These are phyloP conservation scores for Chlorella sp. DNA, from an alignment of 139 green algal genomes.

Conservation along the genomic window DNA sequence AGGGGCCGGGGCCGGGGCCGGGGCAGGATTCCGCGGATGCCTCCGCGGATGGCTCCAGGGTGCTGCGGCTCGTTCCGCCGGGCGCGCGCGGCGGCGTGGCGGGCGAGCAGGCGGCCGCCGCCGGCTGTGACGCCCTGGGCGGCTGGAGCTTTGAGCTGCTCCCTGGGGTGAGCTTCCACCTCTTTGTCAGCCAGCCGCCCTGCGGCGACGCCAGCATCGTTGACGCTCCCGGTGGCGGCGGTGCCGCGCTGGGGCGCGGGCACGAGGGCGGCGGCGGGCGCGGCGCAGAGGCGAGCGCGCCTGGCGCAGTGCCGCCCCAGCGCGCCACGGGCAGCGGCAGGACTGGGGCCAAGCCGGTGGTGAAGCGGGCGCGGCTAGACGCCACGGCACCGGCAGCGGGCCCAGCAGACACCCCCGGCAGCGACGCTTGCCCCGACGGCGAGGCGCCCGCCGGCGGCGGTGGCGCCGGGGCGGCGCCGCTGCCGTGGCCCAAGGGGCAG, in stretches of 20 bases:
- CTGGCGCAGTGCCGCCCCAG: neutral
- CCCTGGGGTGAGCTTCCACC: slow-evolving; percentile 60
- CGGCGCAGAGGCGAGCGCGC: neutral
- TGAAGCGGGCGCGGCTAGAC: slow-evolving; percentile 20
- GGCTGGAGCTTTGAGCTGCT: slow-evolving; percentile 43
- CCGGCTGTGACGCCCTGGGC: neutral
- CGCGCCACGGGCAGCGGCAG: slow-evolving; percentile 13
- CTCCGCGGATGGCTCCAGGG: no score
- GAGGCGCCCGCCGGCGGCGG: no score
- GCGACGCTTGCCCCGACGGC: no score
- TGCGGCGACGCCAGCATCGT: slow-evolving; percentile 88
- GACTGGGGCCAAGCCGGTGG: slow-evolving; percentile 57
- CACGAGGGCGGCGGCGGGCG: neutral
- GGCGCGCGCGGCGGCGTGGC: no score
- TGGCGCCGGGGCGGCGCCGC: no score
- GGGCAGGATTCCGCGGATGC: no score
- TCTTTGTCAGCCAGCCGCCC: slow-evolving; percentile 83
- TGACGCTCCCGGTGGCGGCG: neutral
- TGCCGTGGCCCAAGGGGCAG: neutral
- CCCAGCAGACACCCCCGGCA: no score
- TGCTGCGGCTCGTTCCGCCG: slow-evolving; percentile 10
- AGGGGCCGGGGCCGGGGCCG: neutral
- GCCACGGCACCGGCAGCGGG: neutral
- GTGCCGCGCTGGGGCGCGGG: neutral
- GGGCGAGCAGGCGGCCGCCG: neutral